These are phyloP conservation scores for Exophiala viscosa DNA, from an alignment of 2,329 filamentous ascomycete species.

Conservation along the genomic window DNA sequence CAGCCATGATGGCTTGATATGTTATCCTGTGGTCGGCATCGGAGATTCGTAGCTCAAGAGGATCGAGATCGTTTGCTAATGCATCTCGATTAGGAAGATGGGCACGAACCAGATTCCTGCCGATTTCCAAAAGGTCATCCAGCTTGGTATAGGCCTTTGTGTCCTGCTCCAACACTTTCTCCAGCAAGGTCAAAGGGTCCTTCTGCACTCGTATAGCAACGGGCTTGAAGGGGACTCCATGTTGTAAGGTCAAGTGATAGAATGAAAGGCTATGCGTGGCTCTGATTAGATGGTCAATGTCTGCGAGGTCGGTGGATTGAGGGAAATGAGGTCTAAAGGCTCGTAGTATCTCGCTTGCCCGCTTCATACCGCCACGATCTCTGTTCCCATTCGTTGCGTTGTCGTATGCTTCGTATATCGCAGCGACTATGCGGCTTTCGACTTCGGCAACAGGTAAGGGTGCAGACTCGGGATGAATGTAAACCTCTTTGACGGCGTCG, in stretches of 20 bases:
- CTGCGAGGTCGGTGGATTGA: slow-evolving; percentile 37
- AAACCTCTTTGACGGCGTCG: slow-evolving; percentile 40
- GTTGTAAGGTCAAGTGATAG: slow-evolving; percentile 61
- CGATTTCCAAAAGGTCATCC: slow-evolving; percentile 61
- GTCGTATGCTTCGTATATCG: slow-evolving; percentile 57
- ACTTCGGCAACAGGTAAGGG: slow-evolving; percentile 45
- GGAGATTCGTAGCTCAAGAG: slow-evolving; percentile 23
- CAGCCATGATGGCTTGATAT: slow-evolving; percentile 44
- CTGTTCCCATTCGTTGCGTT: slow-evolving; percentile 64
- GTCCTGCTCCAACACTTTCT: slow-evolving; percentile 61
- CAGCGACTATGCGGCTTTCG: slow-evolving; percentile 50
- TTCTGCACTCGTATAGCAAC: slow-evolving; percentile 63
- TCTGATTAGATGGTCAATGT: slow-evolving; percentile 53
- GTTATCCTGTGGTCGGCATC: slow-evolving; percentile 46
- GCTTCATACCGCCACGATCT: slow-evolving; percentile 60
- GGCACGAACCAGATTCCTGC: slow-evolving; percentile 53
- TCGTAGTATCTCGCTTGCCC: slow-evolving; percentile 53
- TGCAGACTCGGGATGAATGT: slow-evolving; percentile 31
- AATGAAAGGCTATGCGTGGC: slow-evolving; percentile 64
- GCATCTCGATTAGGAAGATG: slow-evolving; percentile 31
- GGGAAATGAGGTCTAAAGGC: slow-evolving; percentile 43
- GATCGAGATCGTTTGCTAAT: slow-evolving; percentile 14
- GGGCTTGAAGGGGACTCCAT: slow-evolving; percentile 63
- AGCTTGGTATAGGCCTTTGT: slow-evolving; percentile 59
- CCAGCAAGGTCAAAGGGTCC: slow-evolving; percentile 57